Evolutionary conservation across 345 rosid genomes (phyloP).

Genomic region (Eucalyptus brandiana): DNA sequence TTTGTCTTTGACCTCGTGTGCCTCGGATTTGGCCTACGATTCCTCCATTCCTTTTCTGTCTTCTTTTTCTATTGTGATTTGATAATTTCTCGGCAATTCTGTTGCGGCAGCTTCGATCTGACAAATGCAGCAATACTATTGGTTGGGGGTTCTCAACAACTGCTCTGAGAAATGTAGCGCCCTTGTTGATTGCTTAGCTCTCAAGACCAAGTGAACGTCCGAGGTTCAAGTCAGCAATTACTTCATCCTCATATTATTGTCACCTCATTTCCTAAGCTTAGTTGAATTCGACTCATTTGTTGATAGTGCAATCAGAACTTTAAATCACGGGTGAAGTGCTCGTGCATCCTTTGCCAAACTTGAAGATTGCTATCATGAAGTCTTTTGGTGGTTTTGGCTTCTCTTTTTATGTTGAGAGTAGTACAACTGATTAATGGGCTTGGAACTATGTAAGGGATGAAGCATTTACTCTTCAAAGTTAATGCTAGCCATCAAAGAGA

Average conservation of each 20-base stretch:
- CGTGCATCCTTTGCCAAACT: too few species aligned
- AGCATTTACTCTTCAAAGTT: background rate
- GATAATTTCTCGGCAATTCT: background rate
- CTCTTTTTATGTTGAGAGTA: background rate
- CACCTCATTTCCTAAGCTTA: background rate
- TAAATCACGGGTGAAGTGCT: too few species aligned
- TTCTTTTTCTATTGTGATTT: background rate
- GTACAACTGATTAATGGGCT: background rate
- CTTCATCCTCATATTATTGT: background rate
- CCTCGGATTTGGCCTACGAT: background rate
- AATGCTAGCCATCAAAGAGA: background rate
- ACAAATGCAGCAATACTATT: conserved; percentile 77
- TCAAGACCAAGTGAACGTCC: conserved; percentile 54
- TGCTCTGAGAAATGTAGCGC: conserved; percentile 48
- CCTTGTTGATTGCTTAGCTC: conserved; percentile 44
- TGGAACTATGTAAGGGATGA: background rate
- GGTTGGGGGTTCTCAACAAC: conserved; percentile 53
- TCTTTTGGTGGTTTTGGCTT: background rate
- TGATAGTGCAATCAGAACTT: background rate
- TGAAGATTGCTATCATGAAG: too few species aligned
- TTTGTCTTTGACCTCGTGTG: background rate
- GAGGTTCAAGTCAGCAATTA: conserved; percentile 29
- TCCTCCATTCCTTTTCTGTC: background rate
- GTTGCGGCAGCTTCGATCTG: conserved; percentile 48
- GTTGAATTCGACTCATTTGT: background rate